Conservation (phyloP, 2,329 filamentous ascomycete species). For the Aaosphaeria arxii region DNA sequence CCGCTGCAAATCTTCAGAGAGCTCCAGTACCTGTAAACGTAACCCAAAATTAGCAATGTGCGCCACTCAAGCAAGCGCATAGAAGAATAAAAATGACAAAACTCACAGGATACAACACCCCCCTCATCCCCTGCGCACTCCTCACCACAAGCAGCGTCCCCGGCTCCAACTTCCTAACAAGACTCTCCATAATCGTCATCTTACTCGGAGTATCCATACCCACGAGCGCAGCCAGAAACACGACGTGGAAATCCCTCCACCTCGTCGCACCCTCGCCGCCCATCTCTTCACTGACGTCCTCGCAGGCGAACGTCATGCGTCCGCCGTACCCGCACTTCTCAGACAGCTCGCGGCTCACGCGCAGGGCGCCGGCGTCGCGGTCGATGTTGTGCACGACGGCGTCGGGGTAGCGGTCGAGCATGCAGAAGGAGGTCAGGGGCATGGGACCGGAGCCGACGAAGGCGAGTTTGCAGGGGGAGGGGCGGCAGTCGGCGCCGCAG, state of each 20-base stretch:
- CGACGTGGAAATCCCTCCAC: conserved; percentile 42
- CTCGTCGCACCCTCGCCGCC: conserved; percentile 2
- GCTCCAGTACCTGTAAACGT: conserved; percentile 35
- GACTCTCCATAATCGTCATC: conserved; percentile 34
- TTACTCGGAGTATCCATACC: conserved; percentile 44
- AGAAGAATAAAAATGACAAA: not conserved
- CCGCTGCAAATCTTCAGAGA: conserved; percentile 26
- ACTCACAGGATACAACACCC: conserved; percentile 49
- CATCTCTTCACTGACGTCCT: not conserved
- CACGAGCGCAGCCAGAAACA: conserved; percentile 52
- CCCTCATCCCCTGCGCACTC: conserved; percentile 45
- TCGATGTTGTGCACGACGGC: conserved; percentile 44
- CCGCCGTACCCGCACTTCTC: conserved; percentile 24
- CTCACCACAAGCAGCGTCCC: conserved; percentile 47
- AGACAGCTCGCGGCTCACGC: conserved; percentile 28
- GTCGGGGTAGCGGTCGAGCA: conserved; percentile 34
- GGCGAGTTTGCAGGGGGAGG: conserved; percentile 35
- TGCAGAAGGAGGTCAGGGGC: conserved; percentile 48
- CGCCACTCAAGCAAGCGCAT: not conserved
- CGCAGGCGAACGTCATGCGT: conserved; percentile 35
- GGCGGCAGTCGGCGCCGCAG: not conserved
- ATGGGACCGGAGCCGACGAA: conserved; percentile 53
- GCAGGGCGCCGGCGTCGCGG: conserved; percentile 34
- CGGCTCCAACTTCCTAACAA: conserved; percentile 39
- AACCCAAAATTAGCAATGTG: not conserved